A percentile compares a stretch with the other conserved stretches of the same genome.
Conservation (phyloP, 23 red algal species). For the Gracilaria gracilis region DNA sequence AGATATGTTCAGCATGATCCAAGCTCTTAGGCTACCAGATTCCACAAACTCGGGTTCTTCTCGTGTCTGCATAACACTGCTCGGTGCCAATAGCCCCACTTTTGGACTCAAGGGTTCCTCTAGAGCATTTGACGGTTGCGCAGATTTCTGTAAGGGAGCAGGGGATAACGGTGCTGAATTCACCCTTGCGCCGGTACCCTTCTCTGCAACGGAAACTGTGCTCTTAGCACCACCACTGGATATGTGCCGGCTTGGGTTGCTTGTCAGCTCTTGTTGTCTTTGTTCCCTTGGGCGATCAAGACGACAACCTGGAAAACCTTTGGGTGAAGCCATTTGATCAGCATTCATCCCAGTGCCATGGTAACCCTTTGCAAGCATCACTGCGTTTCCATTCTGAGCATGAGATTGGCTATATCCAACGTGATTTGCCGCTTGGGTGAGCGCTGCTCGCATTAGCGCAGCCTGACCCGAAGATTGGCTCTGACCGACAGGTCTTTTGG, state of each 20-base stretch:
- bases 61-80: not conserved
- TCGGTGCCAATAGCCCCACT: not conserved
- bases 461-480: not conserved
- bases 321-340: not conserved
- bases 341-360: not conserved
- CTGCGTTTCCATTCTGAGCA: not conserved
- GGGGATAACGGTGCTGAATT: not conserved
- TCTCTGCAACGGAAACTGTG: constrained; percentile 2
- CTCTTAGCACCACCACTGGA: not conserved
- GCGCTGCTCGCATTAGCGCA: not conserved
- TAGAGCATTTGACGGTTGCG: not conserved
- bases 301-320: not conserved
- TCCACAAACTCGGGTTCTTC: constrained; percentile 11
- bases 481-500: not conserved
- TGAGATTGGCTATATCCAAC: not conserved
- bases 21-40: not conserved
- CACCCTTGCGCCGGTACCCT: not conserved
- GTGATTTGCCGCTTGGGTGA: not conserved
- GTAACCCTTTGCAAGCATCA: not conserved
- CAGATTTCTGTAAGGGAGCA: not conserved
- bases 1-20: constrained; percentile 2
- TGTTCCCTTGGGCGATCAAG: not conserved
- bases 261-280: not conserved
- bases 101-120: not conserved
- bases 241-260: not conserved